phyloP scores from a whole-genome alignment of 192 early-diverging fungal species.

The Irineochytrium annulatum region DNA sequence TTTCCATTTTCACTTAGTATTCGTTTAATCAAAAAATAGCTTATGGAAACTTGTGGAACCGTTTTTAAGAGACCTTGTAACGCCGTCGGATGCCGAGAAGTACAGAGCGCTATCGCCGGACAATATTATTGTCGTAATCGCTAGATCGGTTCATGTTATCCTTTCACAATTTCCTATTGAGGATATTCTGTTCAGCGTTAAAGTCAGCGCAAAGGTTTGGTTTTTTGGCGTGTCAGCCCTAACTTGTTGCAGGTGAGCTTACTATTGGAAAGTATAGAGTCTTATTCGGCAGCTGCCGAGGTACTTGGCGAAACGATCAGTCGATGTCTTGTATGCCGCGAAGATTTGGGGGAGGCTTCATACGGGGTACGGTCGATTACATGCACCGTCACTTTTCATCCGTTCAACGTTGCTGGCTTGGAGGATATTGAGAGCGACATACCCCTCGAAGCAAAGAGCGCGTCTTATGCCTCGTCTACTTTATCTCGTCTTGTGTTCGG shows the following conservation, averaged over 20 bases:
- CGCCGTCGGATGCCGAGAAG: slow-evolving; percentile 1
- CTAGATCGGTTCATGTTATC: slow-evolving; percentile 26
- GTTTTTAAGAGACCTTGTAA: slow-evolving; percentile 23
- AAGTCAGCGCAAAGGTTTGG: slow-evolving; percentile 23
- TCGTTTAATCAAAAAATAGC: no score
- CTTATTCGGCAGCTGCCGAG: slow-evolving; percentile 19
- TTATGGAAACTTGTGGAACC: slow-evolving; percentile 43
- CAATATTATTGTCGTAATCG: slow-evolving; percentile 18
- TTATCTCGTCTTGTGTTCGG: no score
- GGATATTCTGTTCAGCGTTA: slow-evolving; percentile 25
- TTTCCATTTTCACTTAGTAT: no score
- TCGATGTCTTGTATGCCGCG: slow-evolving; percentile 13
- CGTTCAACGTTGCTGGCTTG: no score
- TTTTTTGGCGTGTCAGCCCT: no score
- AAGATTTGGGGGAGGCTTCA: slow-evolving; percentile 21
- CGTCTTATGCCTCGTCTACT: no score
- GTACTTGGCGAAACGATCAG: slow-evolving; percentile 25
- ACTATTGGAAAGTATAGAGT: slow-evolving; percentile 30
- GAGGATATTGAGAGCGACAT: no score
- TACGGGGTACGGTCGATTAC: slow-evolving; percentile 21
- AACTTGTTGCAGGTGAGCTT: no score
- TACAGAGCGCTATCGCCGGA: slow-evolving; percentile 14
- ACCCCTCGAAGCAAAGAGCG: no score
- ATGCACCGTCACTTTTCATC: slow-evolving; percentile 28
- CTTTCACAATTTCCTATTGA: slow-evolving; percentile 22